These are phyloP conservation scores for Lentinula detonsa DNA, from an alignment of 768 basidiomycete genomes.

Conservation along the genomic window DNA sequence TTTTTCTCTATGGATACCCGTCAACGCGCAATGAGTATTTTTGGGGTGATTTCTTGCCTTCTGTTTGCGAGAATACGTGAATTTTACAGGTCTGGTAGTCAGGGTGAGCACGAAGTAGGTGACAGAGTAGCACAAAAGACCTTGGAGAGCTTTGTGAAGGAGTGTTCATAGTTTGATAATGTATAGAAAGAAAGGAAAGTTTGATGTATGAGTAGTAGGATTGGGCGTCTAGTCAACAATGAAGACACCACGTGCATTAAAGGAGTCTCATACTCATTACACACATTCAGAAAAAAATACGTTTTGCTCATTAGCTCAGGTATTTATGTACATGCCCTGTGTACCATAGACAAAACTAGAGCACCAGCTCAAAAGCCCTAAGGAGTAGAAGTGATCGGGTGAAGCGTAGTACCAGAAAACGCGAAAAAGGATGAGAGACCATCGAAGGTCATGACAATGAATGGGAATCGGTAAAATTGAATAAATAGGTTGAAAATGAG, in stretches of 20 bases:
- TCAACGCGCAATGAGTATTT: background rate
- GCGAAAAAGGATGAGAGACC: no score
- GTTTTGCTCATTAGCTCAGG: background rate
- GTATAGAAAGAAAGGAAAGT: background rate
- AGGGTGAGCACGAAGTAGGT: background rate
- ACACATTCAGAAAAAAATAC: background rate
- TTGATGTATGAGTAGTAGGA: background rate
- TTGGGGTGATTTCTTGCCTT: slow-evolving; percentile 18
- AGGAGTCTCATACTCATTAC: no score
- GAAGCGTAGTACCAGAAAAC: no score
- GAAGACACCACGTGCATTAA: background rate
- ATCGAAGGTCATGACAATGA: no score
- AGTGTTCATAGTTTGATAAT: background rate
- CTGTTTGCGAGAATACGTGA: slow-evolving; percentile 28
- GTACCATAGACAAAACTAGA: no score
- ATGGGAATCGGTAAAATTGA: background rate
- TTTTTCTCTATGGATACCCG: background rate
- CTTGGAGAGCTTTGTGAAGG: slow-evolving; percentile 1
- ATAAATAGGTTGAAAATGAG: background rate
- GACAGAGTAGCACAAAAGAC: background rate
- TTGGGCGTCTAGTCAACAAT: background rate
- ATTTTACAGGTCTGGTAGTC: slow-evolving; percentile 12
- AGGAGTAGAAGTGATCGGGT: no score
- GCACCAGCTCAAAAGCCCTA: no score
- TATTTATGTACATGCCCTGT: background rate